These are phyloP conservation scores for Schwanniomyces yamadae DNA, from an alignment of 805 yeast species.

Conservation along the genomic window DNA sequence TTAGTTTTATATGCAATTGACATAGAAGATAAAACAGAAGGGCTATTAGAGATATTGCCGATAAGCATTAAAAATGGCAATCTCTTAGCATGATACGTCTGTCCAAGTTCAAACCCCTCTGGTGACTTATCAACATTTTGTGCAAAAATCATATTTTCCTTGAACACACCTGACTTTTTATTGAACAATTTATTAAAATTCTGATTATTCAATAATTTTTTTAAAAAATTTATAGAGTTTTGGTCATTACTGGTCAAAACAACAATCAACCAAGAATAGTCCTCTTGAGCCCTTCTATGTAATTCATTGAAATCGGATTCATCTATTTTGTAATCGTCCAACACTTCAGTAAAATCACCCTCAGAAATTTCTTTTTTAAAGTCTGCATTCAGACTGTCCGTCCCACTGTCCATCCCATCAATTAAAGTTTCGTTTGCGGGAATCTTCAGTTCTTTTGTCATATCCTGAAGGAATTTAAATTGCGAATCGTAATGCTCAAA, in stretches of 20 bases:
- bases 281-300: slow-evolving; percentile 26
- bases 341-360: not conserved
- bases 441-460: not conserved
- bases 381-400: not conserved
- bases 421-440: not conserved
- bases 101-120: slow-evolving; percentile 39
- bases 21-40: slow-evolving; percentile 11
- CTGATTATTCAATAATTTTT: slow-evolving; percentile 12
- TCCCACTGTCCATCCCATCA: not conserved
- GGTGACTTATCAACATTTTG: slow-evolving; percentile 32
- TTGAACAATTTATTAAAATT: slow-evolving; percentile 23
- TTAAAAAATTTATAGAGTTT: slow-evolving; percentile 18
- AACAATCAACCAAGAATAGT: slow-evolving; percentile 34
- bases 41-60: slow-evolving; percentile 10
- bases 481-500: slow-evolving; percentile 24
- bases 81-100: slow-evolving; percentile 25
- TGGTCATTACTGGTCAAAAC: slow-evolving; percentile 27
- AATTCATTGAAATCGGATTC: slow-evolving; percentile 27
- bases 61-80: slow-evolving; percentile 28
- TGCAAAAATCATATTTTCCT: slow-evolving; percentile 28
- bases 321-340: slow-evolving; percentile 11
- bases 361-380: not conserved
- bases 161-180: slow-evolving; percentile 27
- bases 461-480: slow-evolving; percentile 10
- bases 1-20: slow-evolving; percentile 9